Evolutionary conservation across 2,329 filamentous ascomycete species (phyloP).

Genomic region (Penicillium capsulatum): DNA sequence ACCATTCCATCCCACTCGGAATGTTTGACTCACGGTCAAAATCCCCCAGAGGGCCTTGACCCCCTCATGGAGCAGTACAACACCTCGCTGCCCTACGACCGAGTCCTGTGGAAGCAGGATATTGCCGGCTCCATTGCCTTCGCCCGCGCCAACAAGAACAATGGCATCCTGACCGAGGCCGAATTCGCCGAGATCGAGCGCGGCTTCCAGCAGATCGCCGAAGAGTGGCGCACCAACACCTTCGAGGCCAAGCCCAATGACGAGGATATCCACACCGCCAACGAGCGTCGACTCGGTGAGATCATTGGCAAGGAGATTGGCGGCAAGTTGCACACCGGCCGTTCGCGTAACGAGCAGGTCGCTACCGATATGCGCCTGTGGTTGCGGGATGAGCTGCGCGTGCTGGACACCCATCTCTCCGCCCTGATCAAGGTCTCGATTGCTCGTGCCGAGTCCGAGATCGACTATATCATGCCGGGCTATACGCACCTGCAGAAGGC

Average conservation of each 20-base stretch:
- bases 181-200: conserved; percentile 72
- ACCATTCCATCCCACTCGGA: conserved; percentile 5
- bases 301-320: conserved; percentile 80
- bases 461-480: conserved; percentile 76
- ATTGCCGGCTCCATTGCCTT: conserved; percentile 77
- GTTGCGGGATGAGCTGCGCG: conserved; percentile 69
- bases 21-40: conserved; percentile 16
- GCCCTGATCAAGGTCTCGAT: conserved; percentile 67
- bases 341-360: conserved; percentile 86
- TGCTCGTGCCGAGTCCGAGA: conserved; percentile 66
- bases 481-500: conserved; percentile 86
- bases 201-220: conserved; percentile 58
- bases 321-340: conserved; percentile 84
- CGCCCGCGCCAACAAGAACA: conserved; percentile 72
- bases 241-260: conserved; percentile 39
- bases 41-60: conserved; percentile 66
- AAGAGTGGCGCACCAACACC: conserved; percentile 41
- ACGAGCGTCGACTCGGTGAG: conserved; percentile 71
- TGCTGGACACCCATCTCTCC: conserved; percentile 64
- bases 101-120: conserved; percentile 72
- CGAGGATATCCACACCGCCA: conserved; percentile 65
- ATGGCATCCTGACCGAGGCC: conserved; percentile 65
- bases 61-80: conserved; percentile 86
- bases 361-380: conserved; percentile 88
- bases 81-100: conserved; percentile 73